These are phyloP conservation scores for Telfairia occidentalis DNA, from an alignment of 331 rosid species.

Conservation along the genomic window DNA sequence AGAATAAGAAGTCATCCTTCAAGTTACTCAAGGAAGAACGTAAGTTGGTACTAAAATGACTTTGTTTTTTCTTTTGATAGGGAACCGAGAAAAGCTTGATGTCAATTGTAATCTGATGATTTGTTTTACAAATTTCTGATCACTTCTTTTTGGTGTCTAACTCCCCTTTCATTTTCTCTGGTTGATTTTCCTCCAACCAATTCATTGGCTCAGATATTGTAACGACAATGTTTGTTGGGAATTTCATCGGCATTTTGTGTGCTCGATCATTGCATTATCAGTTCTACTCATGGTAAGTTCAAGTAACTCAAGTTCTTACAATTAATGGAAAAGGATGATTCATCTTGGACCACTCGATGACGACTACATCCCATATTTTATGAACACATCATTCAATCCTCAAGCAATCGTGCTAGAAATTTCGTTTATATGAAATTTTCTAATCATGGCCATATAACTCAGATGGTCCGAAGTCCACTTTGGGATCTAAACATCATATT, in stretches of 20 bases:
- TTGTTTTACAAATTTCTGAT: not conserved
- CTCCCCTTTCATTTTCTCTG: not conserved
- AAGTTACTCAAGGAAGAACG: slow-evolving; percentile 59
- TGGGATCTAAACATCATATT: not conserved
- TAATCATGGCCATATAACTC: not conserved
- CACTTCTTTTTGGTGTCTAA: not conserved
- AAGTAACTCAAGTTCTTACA: slow-evolving; percentile 7
- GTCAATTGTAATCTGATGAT: not conserved
- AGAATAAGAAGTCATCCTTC: slow-evolving; percentile 28
- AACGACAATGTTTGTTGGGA: slow-evolving; percentile 82
- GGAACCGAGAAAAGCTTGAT: too few species aligned
- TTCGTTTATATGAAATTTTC: not conserved
- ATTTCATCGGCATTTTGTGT: slow-evolving; percentile 81
- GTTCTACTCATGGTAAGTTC: slow-evolving; percentile 80
- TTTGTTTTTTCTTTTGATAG: too few species aligned
- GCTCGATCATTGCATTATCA: slow-evolving; percentile 96
- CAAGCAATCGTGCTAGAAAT: not conserved
- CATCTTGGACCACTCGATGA: not conserved
- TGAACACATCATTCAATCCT: not conserved
- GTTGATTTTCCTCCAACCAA: not conserved
- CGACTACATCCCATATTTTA: not conserved
- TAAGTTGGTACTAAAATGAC: slow-evolving; percentile 23
- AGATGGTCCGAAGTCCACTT: not conserved
- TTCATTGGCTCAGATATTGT: slow-evolving; percentile 51
- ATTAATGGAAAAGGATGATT: not conserved